phyloP scores from a whole-genome alignment of 2,329 filamentous ascomycete genomes.

The Aureobasidium sp. region DNA sequence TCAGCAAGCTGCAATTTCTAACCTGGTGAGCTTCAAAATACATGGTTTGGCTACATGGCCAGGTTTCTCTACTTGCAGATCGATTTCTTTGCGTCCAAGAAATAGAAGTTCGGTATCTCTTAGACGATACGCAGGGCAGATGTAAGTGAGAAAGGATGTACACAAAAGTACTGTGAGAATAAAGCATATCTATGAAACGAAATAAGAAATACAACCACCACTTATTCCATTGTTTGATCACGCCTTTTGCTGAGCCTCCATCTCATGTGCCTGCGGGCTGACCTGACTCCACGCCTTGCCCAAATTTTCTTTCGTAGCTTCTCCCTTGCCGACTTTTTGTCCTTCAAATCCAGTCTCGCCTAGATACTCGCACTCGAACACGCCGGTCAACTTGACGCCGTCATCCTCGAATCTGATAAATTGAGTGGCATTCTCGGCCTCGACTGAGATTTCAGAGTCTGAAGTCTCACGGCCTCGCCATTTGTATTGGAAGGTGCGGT shows the following conservation, averaged over 20 bases:
- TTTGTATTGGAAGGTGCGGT: constrained; percentile 13
- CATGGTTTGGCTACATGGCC: not conserved
- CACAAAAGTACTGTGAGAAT: not conserved
- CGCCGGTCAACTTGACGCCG: not conserved
- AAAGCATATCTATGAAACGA: not conserved
- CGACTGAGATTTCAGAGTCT: not conserved
- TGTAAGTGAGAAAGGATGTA: too few relatives aligned
- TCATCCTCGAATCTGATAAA: constrained; percentile 6
- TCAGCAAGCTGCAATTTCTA: not conserved
- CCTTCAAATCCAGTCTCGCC: constrained; percentile 4
- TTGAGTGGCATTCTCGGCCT: not conserved
- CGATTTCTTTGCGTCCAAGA: not conserved
- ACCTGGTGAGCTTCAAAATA: not conserved
- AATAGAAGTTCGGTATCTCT: too few relatives aligned
- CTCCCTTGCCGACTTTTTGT: not conserved
- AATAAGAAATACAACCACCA: not conserved
- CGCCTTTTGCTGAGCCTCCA: not conserved
- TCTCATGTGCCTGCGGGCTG: not conserved
- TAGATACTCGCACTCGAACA: constrained; percentile 7
- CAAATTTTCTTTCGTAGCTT: not conserved
- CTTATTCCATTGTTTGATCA: too few relatives aligned
- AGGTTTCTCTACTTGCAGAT: not conserved
- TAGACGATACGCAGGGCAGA: not conserved
- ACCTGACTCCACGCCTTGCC: not conserved
- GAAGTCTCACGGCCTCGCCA: constrained; percentile 4